A percentile compares a stretch with the other conserved stretches of the same genome.
phyloP scores from a whole-genome alignment of 73 alveolate species.

The Paramecium pentaurelia region DNA sequence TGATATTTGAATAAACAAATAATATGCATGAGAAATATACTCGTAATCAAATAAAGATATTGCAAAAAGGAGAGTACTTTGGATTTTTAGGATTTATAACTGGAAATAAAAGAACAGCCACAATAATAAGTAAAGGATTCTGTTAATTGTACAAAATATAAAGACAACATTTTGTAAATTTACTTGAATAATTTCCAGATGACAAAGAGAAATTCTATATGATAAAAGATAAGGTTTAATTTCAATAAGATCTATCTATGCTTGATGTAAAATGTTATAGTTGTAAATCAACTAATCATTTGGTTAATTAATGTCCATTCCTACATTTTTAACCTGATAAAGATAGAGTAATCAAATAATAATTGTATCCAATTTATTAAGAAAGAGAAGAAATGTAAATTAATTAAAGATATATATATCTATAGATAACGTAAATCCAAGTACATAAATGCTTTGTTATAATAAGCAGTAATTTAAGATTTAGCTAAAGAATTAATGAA shows the following conservation, averaged over 20 bases:
- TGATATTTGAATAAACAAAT: background rate
- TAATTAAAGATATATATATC: too few relatives aligned
- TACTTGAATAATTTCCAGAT: background rate
- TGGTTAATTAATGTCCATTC: slow-evolving; percentile 17
- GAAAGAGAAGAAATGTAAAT: slow-evolving; percentile 20
- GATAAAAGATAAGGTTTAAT: background rate
- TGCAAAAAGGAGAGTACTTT: background rate
- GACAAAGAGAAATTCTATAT: slow-evolving; percentile 1
- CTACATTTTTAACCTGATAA: slow-evolving; percentile 12
- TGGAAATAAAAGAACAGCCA: background rate
- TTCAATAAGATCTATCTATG: background rate
- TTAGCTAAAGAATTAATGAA: background rate
- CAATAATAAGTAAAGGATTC: slow-evolving; percentile 7
- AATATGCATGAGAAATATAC: background rate
- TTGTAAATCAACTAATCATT: background rate
- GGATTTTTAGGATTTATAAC: slow-evolving; percentile 15
- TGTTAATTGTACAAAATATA: background rate
- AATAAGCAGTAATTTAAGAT: background rate
- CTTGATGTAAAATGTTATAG: slow-evolving; percentile 12
- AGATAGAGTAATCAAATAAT: slow-evolving; percentile 4
- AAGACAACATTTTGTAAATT: background rate
- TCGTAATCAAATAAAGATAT: background rate
- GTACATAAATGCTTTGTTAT: slow-evolving; percentile 3
- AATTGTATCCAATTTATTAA: background rate
- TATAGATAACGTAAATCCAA: background rate